These are phyloP conservation scores for Cardamine occulta DNA, from an alignment of 345 rosid genomes.

Conservation along the genomic window DNA sequence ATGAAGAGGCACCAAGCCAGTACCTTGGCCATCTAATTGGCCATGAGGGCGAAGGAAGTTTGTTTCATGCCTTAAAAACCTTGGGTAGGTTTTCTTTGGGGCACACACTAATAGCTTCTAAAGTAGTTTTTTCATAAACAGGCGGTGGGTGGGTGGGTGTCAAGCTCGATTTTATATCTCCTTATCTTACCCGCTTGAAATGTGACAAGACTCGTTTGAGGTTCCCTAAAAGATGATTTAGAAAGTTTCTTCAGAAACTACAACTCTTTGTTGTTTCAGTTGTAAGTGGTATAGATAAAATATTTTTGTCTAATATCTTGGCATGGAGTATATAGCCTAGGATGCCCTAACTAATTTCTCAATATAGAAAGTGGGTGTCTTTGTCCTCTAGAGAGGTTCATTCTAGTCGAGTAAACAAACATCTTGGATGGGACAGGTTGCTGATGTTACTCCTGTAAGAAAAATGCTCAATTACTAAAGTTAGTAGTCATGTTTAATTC, in stretches of 20 bases:
- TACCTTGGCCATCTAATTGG: conserved; percentile 92
- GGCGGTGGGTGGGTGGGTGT: background rate
- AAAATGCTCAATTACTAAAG: conserved; percentile 6
- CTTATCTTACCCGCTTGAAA: background rate
- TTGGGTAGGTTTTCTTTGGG: conserved; percentile 59
- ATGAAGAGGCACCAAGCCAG: conserved; percentile 81
- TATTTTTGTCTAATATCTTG: background rate
- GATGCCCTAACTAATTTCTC: background rate
- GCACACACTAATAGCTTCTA: conserved; percentile 3
- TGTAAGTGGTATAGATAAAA: background rate
- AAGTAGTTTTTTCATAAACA: background rate
- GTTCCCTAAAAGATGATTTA: background rate
- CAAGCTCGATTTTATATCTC: background rate
- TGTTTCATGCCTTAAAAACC: conserved; percentile 77
- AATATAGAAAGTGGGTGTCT: background rate
- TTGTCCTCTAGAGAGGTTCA: conserved; percentile 5
- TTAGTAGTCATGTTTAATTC: background rate
- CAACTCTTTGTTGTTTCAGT: background rate
- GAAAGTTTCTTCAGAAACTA: background rate
- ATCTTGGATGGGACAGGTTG: conserved; percentile 1
- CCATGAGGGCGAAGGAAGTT: conserved; percentile 93
- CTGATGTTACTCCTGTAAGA: background rate
- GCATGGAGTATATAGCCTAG: background rate
- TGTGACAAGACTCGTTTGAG: conserved; percentile 2
- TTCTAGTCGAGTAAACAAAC: conserved; percentile 5